Percentiles rank a stretch among this genome's conserved stretches.
phyloP scores from a whole-genome alignment of 352 stramenopile species.

The Pythium phragmiticola region DNA sequence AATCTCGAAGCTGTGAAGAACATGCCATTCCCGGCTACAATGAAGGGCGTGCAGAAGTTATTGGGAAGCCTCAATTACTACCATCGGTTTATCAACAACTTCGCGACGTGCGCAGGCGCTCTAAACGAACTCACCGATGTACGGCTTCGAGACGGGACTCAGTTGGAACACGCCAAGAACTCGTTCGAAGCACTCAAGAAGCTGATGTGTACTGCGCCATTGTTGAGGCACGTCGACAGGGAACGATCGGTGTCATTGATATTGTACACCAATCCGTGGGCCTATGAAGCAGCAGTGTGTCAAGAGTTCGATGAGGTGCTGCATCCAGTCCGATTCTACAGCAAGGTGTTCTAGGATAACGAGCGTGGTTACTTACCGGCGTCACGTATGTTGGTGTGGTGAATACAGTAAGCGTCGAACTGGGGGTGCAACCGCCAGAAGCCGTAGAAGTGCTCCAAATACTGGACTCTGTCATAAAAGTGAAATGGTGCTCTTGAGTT shows the following conservation, averaged over 20 bases:
- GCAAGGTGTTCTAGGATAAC: constrained; percentile 18
- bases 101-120: constrained; percentile 3
- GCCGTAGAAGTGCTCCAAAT: too few relatives aligned
- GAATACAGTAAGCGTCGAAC: too few relatives aligned
- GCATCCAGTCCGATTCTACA: constrained; percentile 13
- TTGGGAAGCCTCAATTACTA: constrained; percentile 22
- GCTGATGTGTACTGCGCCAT: background rate
- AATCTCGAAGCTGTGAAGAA: constrained; percentile 3
- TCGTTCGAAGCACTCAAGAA: constrained; percentile 21
- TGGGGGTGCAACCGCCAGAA: too few relatives aligned
- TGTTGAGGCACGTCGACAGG: constrained; percentile 5
- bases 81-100: constrained; percentile 23
- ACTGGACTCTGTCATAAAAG: too few relatives aligned
- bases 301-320: constrained; percentile 11
- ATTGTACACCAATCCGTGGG: constrained; percentile 20
- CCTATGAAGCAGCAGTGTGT: constrained; percentile 7
- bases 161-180: constrained; percentile 6
- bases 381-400: too few relatives aligned
- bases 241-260: constrained; percentile 7
- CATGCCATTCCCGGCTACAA: constrained; percentile 15
- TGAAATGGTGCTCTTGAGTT: too few relatives aligned
- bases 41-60: constrained; percentile 25
- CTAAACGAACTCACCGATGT: constrained; percentile 20
- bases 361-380: constrained; percentile 1
- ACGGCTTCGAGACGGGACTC: background rate